A percentile compares a stretch with the other conserved stretches of the same genome.
Conservation (phyloP, 371 early-diverging fungal genomes). For the Lichtheimia corymbifera region DNA sequence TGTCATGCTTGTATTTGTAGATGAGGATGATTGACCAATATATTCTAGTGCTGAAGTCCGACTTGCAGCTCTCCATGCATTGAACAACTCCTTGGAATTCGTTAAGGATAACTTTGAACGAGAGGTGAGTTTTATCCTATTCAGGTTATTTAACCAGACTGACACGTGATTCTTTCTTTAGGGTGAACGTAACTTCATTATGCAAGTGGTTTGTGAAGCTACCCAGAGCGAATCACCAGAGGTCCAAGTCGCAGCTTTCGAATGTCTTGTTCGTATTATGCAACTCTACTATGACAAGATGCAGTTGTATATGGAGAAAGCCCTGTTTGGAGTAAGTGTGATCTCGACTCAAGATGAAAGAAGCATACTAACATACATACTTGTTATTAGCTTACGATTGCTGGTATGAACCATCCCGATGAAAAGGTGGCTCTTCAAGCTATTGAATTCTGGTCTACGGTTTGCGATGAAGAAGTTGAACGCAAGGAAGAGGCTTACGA, state of each 20-base stretch:
- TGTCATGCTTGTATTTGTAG: background rate
- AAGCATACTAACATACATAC: background rate
- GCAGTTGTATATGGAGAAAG: conserved; percentile 93
- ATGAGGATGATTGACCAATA: background rate
- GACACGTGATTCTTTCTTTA: conserved; percentile 15
- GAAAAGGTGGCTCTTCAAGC: conserved; percentile 92
- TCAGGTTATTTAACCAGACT: background rate
- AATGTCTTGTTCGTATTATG: conserved; percentile 95
- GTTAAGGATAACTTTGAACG: conserved; percentile 89
- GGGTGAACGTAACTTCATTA: conserved; percentile 94
- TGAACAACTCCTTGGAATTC: conserved; percentile 93
- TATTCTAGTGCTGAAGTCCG: conserved; percentile 75
- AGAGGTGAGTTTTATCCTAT: conserved; percentile 42
- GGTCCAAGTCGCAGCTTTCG: conserved; percentile 86
- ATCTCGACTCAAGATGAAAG: background rate
- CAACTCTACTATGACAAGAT: conserved; percentile 93
- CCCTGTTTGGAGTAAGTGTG: conserved; percentile 81
- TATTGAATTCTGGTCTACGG: conserved; percentile 98
- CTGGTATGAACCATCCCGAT: conserved; percentile 80
- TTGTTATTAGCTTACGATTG: conserved; percentile 70
- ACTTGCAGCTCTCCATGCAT: conserved; percentile 84
- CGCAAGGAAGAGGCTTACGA: conserved; percentile 54
- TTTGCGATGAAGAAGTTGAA: conserved; percentile 93
- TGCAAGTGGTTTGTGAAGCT: conserved; percentile 97
- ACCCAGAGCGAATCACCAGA: conserved; percentile 76